Percentiles rank a stretch among this genome's conserved stretches.
Conservation (phyloP, 768 basidiomycete genomes). For the Mrakia hoshinonis region DNA sequence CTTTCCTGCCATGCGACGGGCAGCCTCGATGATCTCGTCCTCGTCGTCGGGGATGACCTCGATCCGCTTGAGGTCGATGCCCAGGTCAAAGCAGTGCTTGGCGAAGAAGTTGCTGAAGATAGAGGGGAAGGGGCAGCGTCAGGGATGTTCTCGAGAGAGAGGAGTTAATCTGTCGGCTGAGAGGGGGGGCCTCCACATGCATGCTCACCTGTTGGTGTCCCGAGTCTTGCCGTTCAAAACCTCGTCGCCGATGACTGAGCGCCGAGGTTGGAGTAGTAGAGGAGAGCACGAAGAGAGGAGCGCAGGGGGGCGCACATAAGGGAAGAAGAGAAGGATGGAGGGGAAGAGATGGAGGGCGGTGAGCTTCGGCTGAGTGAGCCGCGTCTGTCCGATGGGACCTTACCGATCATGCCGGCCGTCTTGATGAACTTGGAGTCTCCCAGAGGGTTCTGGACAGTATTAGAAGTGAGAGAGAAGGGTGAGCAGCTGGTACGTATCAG, state of each 20-base stretch:
- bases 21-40: conserved; percentile 81
- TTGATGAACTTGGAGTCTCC: conserved; percentile 63
- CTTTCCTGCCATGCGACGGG: conserved; percentile 62
- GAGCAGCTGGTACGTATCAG: background rate
- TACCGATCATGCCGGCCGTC: conserved; percentile 47
- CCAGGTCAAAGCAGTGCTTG: conserved; percentile 78
- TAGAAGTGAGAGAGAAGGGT: background rate
- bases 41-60: conserved; percentile 89
- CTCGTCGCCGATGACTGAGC: conserved; percentile 55
- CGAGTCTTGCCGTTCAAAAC: conserved; percentile 81
- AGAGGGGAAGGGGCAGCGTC: no score
- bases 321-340: background rate
- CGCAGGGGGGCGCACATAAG: background rate
- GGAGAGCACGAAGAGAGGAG: background rate
- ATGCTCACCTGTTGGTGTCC: no score
- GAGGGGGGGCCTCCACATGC: no score
- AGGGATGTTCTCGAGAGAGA: no score
- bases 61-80: conserved; percentile 54
- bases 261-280: no score
- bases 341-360: background rate
- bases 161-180: no score
- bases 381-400: background rate
- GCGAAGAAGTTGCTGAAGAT: no score
- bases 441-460: conserved; percentile 49
- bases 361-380: no score